Base-by-base conservation (phyloP, 2,329 filamentous ascomycete species). In the Fusarium agapanthi region DNA sequence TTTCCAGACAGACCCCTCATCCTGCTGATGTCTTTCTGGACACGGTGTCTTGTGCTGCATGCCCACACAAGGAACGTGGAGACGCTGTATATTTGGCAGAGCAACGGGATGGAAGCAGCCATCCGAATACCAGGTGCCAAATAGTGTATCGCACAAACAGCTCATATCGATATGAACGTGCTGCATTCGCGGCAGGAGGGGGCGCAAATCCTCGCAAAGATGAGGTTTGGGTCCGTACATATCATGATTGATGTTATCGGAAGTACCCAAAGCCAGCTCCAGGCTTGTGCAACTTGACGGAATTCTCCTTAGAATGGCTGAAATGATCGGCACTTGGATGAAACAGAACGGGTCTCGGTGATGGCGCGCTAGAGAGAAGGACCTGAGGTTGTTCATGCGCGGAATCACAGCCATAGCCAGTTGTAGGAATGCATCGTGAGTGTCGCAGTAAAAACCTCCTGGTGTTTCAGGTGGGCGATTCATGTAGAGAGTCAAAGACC, bases 401-500 rank as follows among this genome's bases (percentile, higher is more conserved):
- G 30, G 34, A 7, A 69, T 32, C 4, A 48, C 11, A 8, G 30
- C 20, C 32, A 2, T 2, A 13, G 47, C 26, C 12, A 69, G 34
- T n/a, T 11, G 41, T 7, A 6, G 12, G 14, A 54, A 41, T 4
- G 30, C 2, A 4, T 8, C 1, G 2, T 30, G 4, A n/a, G 35
- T 18, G 5, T 58, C 16, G 12, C 3, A 2, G 9, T 28, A 10
- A 5, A 32, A 34, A 3, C 20, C 24, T 7, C 10, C 30, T 3
- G 62, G 20, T n/a, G n/a, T n/a, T n/a, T n/a, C n/a, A n/a, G n/a
- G n/a, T 20, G 18, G 3, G 3, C 40, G 28, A 16, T 18, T 50
- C 6, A 62, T 30, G 7, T 41, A 48, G 15, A 67, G 24, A 22
- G 63, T 69, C 4, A 67, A 45, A 2, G 50, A 67, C 1, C 37